Conservation (phyloP, 2,329 filamentous ascomycete genomes). For the Elsinoe fawcettii region DNA sequence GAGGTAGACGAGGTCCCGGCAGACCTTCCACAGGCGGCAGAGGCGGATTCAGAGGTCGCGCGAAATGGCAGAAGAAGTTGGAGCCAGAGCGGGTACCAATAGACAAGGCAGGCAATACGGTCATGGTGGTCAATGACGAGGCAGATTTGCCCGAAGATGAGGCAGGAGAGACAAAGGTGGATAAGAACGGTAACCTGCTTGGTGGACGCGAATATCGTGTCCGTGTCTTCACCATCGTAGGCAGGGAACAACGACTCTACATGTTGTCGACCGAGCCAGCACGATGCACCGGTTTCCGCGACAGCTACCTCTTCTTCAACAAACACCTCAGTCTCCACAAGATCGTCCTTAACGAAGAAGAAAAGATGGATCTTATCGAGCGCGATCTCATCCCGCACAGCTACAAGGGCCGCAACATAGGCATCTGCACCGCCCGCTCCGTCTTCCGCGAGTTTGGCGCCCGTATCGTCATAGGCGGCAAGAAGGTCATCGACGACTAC, state of each 20-base stretch:
- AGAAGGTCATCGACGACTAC: constrained; percentile 82
- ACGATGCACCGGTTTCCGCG: constrained; percentile 90
- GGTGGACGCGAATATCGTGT: constrained; percentile 89
- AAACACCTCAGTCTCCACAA: constrained; percentile 96
- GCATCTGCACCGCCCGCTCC: constrained; percentile 89
- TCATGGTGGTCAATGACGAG: constrained; percentile 87
- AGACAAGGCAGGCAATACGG: constrained; percentile 87
- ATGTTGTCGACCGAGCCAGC: constrained; percentile 98
- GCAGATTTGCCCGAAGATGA: constrained; percentile 78
- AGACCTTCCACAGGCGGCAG: constrained; percentile 40
- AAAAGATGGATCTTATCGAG: constrained; percentile 93
- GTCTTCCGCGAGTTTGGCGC: constrained; percentile 97
- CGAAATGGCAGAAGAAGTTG: constrained; percentile 45
- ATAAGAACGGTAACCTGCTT: constrained; percentile 74
- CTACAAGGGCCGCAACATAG: constrained; percentile 96
- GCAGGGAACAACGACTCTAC: constrained; percentile 78
- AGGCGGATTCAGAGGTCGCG: constrained; percentile 62
- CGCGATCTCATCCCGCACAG: constrained; percentile 93
- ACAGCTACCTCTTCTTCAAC: constrained; percentile 98
- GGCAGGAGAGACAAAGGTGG: constrained; percentile 87
- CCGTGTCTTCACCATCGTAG: constrained; percentile 84
- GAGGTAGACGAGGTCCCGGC: constrained; percentile 38
- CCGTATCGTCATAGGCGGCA: constrained; percentile 85
- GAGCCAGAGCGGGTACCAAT: constrained; percentile 72
- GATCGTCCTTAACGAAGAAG: constrained; percentile 95